Conservation (phyloP, 2,329 filamentous ascomycete genomes). For the Remersonia thermophila region DNA sequence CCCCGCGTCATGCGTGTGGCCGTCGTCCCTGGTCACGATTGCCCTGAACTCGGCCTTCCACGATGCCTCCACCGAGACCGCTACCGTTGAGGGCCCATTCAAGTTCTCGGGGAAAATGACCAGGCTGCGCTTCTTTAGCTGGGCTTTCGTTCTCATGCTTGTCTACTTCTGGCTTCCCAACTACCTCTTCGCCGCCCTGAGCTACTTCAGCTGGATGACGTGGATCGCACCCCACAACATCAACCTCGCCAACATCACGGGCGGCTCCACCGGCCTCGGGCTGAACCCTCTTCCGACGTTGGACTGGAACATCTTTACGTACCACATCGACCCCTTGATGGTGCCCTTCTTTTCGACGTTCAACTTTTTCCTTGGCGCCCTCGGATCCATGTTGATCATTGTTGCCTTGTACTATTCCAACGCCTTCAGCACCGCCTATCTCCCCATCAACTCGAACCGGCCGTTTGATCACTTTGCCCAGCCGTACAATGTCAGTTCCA, state of each 20-base stretch:
- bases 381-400: slow-evolving; percentile 16
- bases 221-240: slow-evolving; percentile 36
- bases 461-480: slow-evolving; percentile 28
- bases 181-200: slow-evolving; percentile 32
- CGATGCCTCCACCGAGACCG: slow-evolving; percentile 21
- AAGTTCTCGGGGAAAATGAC: slow-evolving; percentile 28
- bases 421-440: slow-evolving; percentile 24
- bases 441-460: slow-evolving; percentile 30
- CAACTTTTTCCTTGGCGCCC: slow-evolving; percentile 15
- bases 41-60: slow-evolving; percentile 25
- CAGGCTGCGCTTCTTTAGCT: slow-evolving; percentile 26
- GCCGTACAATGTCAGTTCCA: slow-evolving; percentile 26
- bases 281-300: slow-evolving; percentile 39
- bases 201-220: slow-evolving; percentile 36
- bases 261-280: slow-evolving; percentile 28
- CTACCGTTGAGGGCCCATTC: slow-evolving; percentile 21
- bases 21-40: slow-evolving; percentile 27
- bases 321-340: slow-evolving; percentile 21
- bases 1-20: slow-evolving; percentile 30
- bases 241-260: slow-evolving; percentile 30
- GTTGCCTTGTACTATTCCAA: slow-evolving; percentile 18
- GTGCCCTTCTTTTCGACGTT: slow-evolving; percentile 18
- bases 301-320: slow-evolving; percentile 33
- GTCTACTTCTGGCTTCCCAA: slow-evolving; percentile 38
- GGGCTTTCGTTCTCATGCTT: slow-evolving; percentile 27